Evolutionary conservation across 1,284 basidiomycete genomes (phyloP).

Genomic region (Papiliotrema flavescens): DNA sequence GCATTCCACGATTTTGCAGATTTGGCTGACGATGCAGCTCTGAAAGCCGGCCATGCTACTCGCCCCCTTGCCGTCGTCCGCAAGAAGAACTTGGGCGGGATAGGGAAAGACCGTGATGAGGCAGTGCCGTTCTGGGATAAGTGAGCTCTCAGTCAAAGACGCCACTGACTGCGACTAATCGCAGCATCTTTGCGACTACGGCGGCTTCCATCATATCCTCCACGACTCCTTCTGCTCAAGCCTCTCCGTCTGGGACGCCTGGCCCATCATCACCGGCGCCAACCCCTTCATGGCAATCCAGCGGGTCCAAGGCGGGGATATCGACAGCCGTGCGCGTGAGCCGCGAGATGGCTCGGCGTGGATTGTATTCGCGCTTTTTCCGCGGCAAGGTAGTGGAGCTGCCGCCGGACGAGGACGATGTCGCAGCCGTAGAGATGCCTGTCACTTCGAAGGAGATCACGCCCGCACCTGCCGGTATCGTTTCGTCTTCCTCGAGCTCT

Average conservation of each 20-base stretch:
- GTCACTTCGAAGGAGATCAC: not conserved
- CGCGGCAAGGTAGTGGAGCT: constrained; percentile 63
- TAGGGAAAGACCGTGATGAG: constrained; percentile 88
- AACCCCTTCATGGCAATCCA: constrained; percentile 1
- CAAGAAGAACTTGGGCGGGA: constrained; percentile 75
- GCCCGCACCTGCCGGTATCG: not conserved
- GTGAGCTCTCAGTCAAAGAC: constrained; percentile 53
- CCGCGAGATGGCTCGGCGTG: constrained; percentile 67
- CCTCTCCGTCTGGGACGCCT: constrained; percentile 18
- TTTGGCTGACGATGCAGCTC: constrained; percentile 53
- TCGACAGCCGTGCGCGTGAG: constrained; percentile 60
- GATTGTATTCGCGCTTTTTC: constrained; percentile 75
- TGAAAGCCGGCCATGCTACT: constrained; percentile 47
- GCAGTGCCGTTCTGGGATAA: constrained; percentile 96
- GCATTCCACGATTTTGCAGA: not conserved
- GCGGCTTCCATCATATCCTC: constrained; percentile 55
- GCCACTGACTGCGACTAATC: not conserved
- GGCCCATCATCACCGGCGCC: constrained; percentile 25
- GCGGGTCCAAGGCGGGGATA: constrained; percentile 5
- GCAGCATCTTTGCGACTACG: constrained; percentile 70
- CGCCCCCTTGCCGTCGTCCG: constrained; percentile 73
- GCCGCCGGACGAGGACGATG: constrained; percentile 14
- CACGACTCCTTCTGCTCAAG: constrained; percentile 6
- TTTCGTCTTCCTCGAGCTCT: not conserved
- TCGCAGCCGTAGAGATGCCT: constrained; percentile 7